Percentiles rank a stretch among this genome's conserved stretches.
These are phyloP conservation scores for Leishmania turanica DNA, from an alignment of 208 protist species.

Conservation along the genomic window DNA sequence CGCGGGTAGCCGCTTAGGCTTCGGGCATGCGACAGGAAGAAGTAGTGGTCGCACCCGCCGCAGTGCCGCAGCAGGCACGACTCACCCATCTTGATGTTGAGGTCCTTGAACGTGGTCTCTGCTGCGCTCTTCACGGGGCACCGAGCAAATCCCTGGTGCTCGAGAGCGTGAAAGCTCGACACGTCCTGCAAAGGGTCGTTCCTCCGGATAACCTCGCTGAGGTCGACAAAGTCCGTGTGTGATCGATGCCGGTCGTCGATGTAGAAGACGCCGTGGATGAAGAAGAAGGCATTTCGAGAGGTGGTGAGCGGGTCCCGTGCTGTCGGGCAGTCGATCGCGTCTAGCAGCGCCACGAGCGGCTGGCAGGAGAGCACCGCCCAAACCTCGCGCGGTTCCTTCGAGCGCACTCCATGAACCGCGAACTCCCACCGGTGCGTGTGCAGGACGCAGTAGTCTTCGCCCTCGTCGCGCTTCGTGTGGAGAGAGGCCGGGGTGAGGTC, in stretches of 20 bases:
- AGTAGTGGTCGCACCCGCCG: conserved; percentile 81
- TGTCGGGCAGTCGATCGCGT: conserved; percentile 61
- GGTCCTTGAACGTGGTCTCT: conserved; percentile 69
- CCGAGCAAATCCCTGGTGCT: conserved; percentile 47
- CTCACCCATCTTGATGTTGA: conserved; percentile 68
- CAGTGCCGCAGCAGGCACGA: conserved; percentile 66
- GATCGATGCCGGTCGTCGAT: conserved; percentile 75
- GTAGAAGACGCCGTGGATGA: conserved; percentile 83
- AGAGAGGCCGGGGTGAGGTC: conserved; percentile 34
- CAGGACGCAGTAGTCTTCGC: conserved; percentile 71
- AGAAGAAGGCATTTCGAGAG: conserved; percentile 73
- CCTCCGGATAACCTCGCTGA: conserved; percentile 51
- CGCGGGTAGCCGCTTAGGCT: conserved; percentile 43
- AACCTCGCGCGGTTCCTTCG: conserved; percentile 42
- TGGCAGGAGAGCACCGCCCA: conserved; percentile 85
- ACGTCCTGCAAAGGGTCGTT: conserved; percentile 35
- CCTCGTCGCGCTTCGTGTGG: conserved; percentile 37
- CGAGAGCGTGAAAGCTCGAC: neutral
- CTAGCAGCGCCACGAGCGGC: conserved; percentile 64
- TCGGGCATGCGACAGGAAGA: conserved; percentile 50
- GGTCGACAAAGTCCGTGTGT: conserved; percentile 53
- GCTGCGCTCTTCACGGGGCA: conserved; percentile 71
- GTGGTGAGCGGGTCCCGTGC: conserved; percentile 24
- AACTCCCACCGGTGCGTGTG: conserved; percentile 87
- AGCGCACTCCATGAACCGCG: conserved; percentile 38